Evolutionary conservation across 1,284 basidiomycete genomes (phyloP), one percentile per base, ranked within the genome.

Genomic region (Wolfiporia cocos): DNA sequence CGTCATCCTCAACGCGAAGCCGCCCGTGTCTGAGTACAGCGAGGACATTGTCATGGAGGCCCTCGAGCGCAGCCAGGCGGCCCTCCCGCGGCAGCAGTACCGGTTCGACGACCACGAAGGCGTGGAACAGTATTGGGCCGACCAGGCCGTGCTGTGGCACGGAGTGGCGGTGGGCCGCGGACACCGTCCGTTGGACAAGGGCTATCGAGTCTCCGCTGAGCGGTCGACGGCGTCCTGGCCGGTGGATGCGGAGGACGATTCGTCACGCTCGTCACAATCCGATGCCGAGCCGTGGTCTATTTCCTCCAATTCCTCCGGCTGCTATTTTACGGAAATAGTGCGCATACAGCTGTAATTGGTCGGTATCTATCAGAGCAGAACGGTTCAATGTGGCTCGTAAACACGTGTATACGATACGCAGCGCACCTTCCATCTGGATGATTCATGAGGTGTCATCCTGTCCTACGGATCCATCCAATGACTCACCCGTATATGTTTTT

Each of bases 171-270:
- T 39, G 43, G 47, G 47, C 22, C 44, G 29, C 26, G 50, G 37
- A 49, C 49, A 50, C 52, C 50, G 49, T 28, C 44, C 49, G 20
- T 32, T 45, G 39, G 38, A 38, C 33, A 42, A 41, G 26, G 56
- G 64, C 33, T 70, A 67, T 53, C 65, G 66, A 33, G 59, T 71
- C 23, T 74, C 71, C 47, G 66, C 65, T 47, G 70, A 73, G 58
- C 69, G 71, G 38, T 74, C 66, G 41, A 72, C 70, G 38, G 65
- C 57, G 31, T 49, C 49, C 38, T 69, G 69, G 69, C 50, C 61
- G 45, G 55, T 44, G 21, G 47, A 41, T 45, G 48, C 42, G 24
- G 46, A 42, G 37, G 26, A 43, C 36, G 30, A 20, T 24, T 17
- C 26, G 37, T 29, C 37, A 4, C 14, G 5, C 5, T 28, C 24